phyloP scores from a whole-genome alignment of 768 basidiomycete genomes.

The Boletus rex-veris region DNA sequence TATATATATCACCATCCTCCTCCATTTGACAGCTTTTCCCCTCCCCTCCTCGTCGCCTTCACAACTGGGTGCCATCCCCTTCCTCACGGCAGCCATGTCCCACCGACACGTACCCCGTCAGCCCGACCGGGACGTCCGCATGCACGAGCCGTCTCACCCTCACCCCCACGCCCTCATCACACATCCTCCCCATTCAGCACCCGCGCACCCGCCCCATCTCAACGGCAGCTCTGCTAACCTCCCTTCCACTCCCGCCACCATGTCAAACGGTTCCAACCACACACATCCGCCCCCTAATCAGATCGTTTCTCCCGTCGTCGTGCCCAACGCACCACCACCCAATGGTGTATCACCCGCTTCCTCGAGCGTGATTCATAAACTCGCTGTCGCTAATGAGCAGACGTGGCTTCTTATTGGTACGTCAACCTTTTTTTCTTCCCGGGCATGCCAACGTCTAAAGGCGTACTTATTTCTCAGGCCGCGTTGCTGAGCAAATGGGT shows the following conservation, averaged over 20 bases:
- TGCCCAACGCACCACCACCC: constrained; percentile 30
- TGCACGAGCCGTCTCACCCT: constrained; percentile 52
- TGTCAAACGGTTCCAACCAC: constrained; percentile 43
- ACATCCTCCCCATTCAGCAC: constrained; percentile 37
- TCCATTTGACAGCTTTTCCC: constrained; percentile 42
- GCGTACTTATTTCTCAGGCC: constrained; percentile 52
- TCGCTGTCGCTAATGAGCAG: constrained; percentile 85
- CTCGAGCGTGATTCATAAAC: constrained; percentile 61
- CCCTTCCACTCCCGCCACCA: constrained; percentile 42
- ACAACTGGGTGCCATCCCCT: constrained; percentile 22
- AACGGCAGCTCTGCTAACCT: constrained; percentile 47
- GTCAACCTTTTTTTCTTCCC: constrained; percentile 4
- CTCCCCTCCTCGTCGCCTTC: constrained; percentile 42
- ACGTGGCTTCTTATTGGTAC: constrained; percentile 93
- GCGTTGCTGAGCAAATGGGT: constrained; percentile 92
- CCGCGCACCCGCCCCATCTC: constrained; percentile 42
- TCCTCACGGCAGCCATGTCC: constrained; percentile 46
- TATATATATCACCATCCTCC: constrained; percentile 57
- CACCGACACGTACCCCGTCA: constrained; percentile 59
- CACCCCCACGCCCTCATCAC: constrained; percentile 42
- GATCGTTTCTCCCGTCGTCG: constrained; percentile 48
- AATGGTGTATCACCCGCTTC: constrained; percentile 24
- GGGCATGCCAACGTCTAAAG: constrained; percentile 11
- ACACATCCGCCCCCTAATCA: constrained; percentile 33
- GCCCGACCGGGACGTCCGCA: constrained; percentile 57